Evolutionary conservation across 106 monocot genomes (phyloP).

Genomic region (Triglochin maritima): DNA sequence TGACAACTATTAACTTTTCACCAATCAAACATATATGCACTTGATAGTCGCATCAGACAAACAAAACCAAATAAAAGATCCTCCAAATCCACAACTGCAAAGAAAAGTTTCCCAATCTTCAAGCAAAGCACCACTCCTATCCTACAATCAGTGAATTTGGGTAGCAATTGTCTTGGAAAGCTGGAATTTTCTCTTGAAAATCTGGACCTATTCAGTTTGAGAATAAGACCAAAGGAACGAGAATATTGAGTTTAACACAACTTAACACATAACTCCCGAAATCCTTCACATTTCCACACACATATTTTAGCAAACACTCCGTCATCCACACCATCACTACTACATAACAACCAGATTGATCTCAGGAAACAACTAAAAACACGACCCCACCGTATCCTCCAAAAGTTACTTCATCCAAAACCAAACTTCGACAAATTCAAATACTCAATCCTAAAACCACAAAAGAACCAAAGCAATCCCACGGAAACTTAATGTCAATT

Average conservation of each 20-base stretch:
- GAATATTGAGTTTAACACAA: neutral
- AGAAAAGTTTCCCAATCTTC: neutral
- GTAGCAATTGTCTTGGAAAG: neutral
- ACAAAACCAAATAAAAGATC: neutral
- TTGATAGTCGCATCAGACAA: neutral
- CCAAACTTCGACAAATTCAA: no score
- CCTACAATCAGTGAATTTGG: neutral
- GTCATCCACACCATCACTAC: no score
- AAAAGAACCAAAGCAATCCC: no score
- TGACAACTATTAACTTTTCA: neutral
- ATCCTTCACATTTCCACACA: neutral
- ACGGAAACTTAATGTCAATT: no score
- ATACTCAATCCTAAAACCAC: no score
- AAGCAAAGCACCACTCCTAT: neutral
- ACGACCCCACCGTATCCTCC: no score
- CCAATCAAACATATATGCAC: neutral
- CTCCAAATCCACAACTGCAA: neutral
- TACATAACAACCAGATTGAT: no score
- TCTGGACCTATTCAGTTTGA: neutral
- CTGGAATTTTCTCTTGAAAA: neutral
- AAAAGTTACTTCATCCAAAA: no score
- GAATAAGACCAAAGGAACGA: neutral
- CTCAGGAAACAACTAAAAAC: no score
- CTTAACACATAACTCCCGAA: neutral
- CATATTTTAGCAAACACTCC: neutral